Evolutionary conservation across 306 rosid species (phyloP).

Genomic region (Adenanthera pavonina): DNA sequence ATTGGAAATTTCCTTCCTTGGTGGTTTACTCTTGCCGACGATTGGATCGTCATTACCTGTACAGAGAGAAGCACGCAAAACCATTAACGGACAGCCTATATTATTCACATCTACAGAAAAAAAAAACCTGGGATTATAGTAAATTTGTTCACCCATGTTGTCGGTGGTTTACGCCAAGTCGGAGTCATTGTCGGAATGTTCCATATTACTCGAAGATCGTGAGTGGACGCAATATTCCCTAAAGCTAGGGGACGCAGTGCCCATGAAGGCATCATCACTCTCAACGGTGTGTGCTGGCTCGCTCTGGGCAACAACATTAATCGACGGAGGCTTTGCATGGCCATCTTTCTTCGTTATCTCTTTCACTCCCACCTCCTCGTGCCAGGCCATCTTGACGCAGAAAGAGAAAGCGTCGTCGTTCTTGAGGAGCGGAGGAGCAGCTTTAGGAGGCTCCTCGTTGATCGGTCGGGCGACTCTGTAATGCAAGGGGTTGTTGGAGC

Average conservation of each 20-base stretch:
- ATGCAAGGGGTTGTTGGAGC: background rate
- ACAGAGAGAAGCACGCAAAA: background rate
- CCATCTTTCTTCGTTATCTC: background rate
- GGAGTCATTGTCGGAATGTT: conserved; percentile 12
- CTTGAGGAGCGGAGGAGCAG: background rate
- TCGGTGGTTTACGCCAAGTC: conserved; percentile 10
- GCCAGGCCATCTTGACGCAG: background rate
- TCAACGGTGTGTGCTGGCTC: background rate
- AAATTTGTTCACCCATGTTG: background rate
- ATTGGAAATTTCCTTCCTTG: background rate
- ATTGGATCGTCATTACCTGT: conserved; percentile 41
- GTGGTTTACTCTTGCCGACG: background rate
- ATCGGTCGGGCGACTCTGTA: background rate
- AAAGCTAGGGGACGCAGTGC: conserved; percentile 64
- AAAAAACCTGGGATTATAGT: background rate
- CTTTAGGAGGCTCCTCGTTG: background rate
- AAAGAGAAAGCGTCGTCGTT: background rate
- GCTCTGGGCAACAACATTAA: background rate
- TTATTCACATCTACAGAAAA: background rate
- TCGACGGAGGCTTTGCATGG: background rate
- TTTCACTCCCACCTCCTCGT: background rate
- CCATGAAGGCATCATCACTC: conserved; percentile 26
- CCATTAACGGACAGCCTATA: background rate
- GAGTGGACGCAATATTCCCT: conserved; percentile 53
- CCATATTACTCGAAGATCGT: background rate